Percentiles rank a stretch among this genome's conserved stretches.
Evolutionary conservation across 2,329 filamentous ascomycete species (phyloP).

Genomic region (Calycina herbarum): DNA sequence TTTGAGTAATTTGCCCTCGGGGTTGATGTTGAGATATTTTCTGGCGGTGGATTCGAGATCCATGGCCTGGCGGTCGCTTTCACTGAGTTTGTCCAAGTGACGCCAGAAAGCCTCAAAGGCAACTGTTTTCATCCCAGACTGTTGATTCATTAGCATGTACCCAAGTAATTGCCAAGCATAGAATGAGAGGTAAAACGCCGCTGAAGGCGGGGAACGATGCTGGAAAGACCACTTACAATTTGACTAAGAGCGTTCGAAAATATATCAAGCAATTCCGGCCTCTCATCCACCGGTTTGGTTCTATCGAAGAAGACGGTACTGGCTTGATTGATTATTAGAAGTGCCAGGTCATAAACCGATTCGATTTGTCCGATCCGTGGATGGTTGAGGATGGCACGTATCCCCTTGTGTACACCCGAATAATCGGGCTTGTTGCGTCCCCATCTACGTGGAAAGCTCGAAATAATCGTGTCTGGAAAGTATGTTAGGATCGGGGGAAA

Average conservation of each 20-base stretch:
- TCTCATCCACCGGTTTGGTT: slow-evolving; percentile 34
- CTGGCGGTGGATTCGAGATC: slow-evolving; percentile 11
- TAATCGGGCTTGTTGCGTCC: slow-evolving; percentile 43
- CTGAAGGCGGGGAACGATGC: too few relatives aligned
- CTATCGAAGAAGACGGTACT: slow-evolving; percentile 42
- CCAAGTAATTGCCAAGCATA: too few relatives aligned
- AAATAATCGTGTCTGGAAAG: slow-evolving; percentile 36
- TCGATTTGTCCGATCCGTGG: slow-evolving; percentile 33
- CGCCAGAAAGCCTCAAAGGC: slow-evolving; percentile 42
- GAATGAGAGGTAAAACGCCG: too few relatives aligned
- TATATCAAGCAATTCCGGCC: slow-evolving; percentile 43
- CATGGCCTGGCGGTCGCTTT: background rate
- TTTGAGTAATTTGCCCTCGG: slow-evolving; percentile 42
- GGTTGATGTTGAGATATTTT: slow-evolving; percentile 20
- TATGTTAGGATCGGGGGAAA: background rate
- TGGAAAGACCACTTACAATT: slow-evolving; percentile 35
- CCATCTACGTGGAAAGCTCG: slow-evolving; percentile 43
- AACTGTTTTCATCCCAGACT: slow-evolving; percentile 42
- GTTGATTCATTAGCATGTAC: background rate
- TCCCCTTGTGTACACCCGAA: slow-evolving; percentile 43
- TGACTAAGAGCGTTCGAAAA: slow-evolving; percentile 45
- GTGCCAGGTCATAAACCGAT: slow-evolving; percentile 40
- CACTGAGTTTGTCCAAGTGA: slow-evolving; percentile 34
- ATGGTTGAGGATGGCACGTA: slow-evolving; percentile 37
- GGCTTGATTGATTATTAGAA: slow-evolving; percentile 43